phyloP scores from a whole-genome alignment of 768 basidiomycete genomes.

The Clitopilus hobsonii region DNA sequence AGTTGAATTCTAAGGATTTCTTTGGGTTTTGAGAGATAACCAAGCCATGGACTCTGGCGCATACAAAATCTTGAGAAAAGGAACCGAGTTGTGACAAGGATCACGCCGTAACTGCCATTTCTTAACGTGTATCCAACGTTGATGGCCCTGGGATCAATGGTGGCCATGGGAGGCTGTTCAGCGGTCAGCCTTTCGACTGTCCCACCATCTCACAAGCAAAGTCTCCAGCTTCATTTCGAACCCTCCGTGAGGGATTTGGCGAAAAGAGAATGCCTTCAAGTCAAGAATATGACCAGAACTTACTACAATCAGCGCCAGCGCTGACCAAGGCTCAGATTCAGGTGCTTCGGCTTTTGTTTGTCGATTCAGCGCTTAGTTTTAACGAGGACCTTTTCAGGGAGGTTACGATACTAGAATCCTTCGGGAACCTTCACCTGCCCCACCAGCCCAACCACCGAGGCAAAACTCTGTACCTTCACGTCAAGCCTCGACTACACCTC shows the following conservation, averaged over 20 bases:
- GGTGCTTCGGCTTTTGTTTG: slow-evolving; percentile 14
- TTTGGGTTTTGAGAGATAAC: not conserved
- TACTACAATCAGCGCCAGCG: slow-evolving; percentile 30
- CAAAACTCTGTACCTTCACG: not conserved
- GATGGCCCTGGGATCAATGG: slow-evolving; percentile 4
- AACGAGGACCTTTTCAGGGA: not conserved
- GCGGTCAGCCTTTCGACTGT: slow-evolving; percentile 6
- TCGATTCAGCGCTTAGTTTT: not conserved
- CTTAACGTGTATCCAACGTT: not conserved
- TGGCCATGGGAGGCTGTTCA: slow-evolving; percentile 11
- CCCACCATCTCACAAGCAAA: not conserved
- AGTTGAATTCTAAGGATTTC: not conserved
- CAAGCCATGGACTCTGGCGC: not conserved
- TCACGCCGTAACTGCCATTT: not conserved
- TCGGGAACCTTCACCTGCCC: not conserved
- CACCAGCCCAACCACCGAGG: not conserved
- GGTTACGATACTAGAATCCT: not conserved
- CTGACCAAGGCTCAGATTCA: slow-evolving; percentile 35
- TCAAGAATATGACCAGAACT: slow-evolving; percentile 29
- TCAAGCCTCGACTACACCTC: not conserved
- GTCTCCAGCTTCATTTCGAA: not conserved
- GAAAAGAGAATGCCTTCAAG: slow-evolving; percentile 12
- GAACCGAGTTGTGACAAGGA: not conserved
- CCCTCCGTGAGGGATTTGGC: slow-evolving; percentile 14
- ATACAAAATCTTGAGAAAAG: not conserved